A percentile compares a stretch with the other conserved stretches of the same genome.
Conservation (phyloP, 1,284 basidiomycete species). For the Cryptococcus sp. region DNA sequence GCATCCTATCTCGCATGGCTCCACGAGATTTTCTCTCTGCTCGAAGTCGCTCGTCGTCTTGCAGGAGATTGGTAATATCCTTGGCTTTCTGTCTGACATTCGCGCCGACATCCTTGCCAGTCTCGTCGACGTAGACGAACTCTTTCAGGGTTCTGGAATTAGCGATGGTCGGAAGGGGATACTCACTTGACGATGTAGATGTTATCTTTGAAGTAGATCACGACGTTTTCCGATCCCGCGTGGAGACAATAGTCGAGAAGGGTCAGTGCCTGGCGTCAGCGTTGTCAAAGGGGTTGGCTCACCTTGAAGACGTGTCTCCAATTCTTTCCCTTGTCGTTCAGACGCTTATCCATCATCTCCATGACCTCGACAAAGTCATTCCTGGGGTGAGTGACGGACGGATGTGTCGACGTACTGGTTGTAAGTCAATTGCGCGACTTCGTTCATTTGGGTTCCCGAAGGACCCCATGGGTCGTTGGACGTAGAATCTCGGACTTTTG, state of each 20-base stretch:
- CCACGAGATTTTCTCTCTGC: conserved; percentile 77
- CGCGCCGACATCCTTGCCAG: conserved; percentile 93
- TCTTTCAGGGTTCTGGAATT: conserved; percentile 77
- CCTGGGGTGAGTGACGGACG: conserved; percentile 49
- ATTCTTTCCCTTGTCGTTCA: conserved; percentile 99
- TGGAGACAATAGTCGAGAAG: conserved; percentile 96
- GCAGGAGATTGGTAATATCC: conserved; percentile 94
- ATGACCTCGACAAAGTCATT: conserved; percentile 99
- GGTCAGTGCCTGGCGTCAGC: conserved; percentile 70
- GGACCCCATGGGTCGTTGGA: conserved; percentile 99
- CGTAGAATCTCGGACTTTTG: conserved; percentile 97
- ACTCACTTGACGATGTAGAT: conserved; percentile 85
- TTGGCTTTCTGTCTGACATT: conserved; percentile 99
- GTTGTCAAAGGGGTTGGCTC: conserved; percentile 14
- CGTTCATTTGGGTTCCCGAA: conserved; percentile 98
- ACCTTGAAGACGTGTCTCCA: conserved; percentile 99
- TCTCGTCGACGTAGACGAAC: conserved; percentile 95
- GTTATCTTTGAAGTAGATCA: conserved; percentile 98
- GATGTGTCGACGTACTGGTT: conserved; percentile 68
- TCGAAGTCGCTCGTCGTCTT: conserved; percentile 79
- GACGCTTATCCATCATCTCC: conserved; percentile 98
- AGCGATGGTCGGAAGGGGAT: background rate
- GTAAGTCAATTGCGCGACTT: conserved; percentile 94
- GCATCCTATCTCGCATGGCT: conserved; percentile 92
- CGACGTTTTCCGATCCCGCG: conserved; percentile 95